Conservation (phyloP, 306 rosid genomes). For the Pachyrhizus erosus region DNA sequence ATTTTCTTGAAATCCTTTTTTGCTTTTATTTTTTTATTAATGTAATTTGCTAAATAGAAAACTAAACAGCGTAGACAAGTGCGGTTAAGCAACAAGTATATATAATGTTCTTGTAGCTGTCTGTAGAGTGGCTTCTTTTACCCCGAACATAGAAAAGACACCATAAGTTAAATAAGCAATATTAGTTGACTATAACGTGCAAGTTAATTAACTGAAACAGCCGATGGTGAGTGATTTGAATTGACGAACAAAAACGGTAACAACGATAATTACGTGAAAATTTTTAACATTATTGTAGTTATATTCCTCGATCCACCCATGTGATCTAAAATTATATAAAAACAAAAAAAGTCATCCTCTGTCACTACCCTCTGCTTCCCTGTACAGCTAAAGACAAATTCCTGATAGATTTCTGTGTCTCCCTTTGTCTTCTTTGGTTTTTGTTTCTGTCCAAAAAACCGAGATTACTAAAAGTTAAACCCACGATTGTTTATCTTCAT, state of each 20-base stretch:
- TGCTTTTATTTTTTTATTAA: neutral
- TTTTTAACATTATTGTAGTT: slow-evolving; percentile 16
- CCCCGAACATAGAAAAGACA: neutral
- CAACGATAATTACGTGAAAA: slow-evolving; percentile 15
- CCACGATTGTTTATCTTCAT: slow-evolving; percentile 47
- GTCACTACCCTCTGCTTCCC: slow-evolving; percentile 34
- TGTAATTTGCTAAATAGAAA: neutral
- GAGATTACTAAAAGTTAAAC: slow-evolving; percentile 55
- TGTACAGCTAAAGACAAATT: slow-evolving; percentile 52
- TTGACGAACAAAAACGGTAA: neutral
- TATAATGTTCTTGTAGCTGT: neutral
- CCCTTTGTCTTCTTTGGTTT: slow-evolving; percentile 3
- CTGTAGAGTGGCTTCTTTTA: neutral
- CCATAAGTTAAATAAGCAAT: neutral
- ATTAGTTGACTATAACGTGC: slow-evolving; percentile 13
- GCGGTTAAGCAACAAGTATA: neutral
- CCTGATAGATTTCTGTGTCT: neutral
- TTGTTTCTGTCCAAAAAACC: slow-evolving; percentile 35
- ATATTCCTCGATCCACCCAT: slow-evolving; percentile 29
- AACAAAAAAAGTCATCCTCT: slow-evolving; percentile 36
- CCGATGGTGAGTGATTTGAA: neutral
- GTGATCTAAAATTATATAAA: neutral
- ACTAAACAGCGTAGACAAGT: neutral
- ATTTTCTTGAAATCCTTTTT: neutral
- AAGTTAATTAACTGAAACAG: neutral